Base-by-base conservation (phyloP, 108 stramenopile genomes). In the Cyclotella atomus region DNA sequence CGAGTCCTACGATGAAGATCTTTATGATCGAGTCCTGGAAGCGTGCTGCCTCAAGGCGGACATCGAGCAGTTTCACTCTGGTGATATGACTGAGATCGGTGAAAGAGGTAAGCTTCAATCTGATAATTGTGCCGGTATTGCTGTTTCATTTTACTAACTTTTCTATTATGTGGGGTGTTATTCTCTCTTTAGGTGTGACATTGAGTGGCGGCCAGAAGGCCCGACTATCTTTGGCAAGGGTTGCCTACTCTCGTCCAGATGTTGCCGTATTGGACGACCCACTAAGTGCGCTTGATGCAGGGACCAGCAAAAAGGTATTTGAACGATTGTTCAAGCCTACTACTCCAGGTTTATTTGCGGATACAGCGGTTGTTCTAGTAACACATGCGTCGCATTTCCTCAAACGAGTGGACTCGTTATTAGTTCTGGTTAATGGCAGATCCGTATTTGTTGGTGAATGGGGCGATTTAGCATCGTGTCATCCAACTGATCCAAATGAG, bases 341-440 rank as follows among this genome's bases (percentile, higher is more conserved):
- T 2, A 45, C 47, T 0, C 34, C 55, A 29, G 78, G 79, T 9
- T 49, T 92, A 10, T 78, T 92, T 24, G 46, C 59, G 9, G 70
- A 85, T 10, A 50, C 87, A 30, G 94, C 88, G 0, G 83, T 91
- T 20, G 69, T 96, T 5, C 65, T 98, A 33, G 96, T 96, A 10
- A 98, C 97, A 1, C 95, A 97, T 83, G 93, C 94, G 0, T 76
- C 89, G 1, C 93, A 96, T 62, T 86, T 95, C 60, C 47, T 95
- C 19, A 81, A 75, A 10, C 56, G 79, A 16, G 92, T 92, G 6
- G 93, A 96, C 70, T 56, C 80, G 36, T 84, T 97, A 28, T 20
- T 95, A 7, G 52, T 96, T 0, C 66, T 96, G 41, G 87, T 84
- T 3, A 75, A 87, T 27, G 95, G 93, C 2, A 66, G 66, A 24